A percentile compares a stretch with the other conserved stretches of the same genome.
Conservation (phyloP, 2,329 filamentous ascomycete species). For the Samsoniella hepiali region DNA sequence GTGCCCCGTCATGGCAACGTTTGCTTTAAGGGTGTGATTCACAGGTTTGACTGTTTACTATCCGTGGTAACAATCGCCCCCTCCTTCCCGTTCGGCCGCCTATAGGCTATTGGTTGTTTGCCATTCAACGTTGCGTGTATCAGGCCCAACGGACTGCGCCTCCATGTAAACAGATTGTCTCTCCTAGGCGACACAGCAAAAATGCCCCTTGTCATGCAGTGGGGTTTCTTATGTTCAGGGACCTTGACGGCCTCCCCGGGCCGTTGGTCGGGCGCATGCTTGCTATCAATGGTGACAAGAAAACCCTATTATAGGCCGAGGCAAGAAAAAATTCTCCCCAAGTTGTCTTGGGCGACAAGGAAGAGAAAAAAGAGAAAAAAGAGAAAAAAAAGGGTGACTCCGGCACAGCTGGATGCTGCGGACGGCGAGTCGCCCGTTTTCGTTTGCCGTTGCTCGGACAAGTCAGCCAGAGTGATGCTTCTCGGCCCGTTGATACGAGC, state of each 20-base stretch:
- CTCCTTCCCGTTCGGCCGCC: not conserved
- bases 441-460: not conserved
- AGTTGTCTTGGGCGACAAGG: too few relatives aligned
- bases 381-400: not conserved
- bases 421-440: not conserved
- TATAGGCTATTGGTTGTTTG: not conserved
- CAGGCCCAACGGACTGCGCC: not conserved
- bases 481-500: not conserved
- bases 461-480: not conserved
- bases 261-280: constrained; percentile 11
- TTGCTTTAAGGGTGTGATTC: not conserved
- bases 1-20: not conserved
- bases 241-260: constrained; percentile 5
- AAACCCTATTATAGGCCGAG: too few relatives aligned
- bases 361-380: not conserved
- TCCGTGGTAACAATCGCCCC: too few relatives aligned
- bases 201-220: constrained; percentile 6
- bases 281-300: not conserved
- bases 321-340: too few relatives aligned
- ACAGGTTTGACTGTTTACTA: not conserved
- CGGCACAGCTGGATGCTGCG: not conserved
- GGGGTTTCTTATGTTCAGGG: not conserved
- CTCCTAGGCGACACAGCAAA: not conserved
- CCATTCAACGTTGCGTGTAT: not conserved
- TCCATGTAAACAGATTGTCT: not conserved